Evolutionary conservation across 1,284 basidiomycete genomes (phyloP).

Genomic region (Cerrena zonata): DNA sequence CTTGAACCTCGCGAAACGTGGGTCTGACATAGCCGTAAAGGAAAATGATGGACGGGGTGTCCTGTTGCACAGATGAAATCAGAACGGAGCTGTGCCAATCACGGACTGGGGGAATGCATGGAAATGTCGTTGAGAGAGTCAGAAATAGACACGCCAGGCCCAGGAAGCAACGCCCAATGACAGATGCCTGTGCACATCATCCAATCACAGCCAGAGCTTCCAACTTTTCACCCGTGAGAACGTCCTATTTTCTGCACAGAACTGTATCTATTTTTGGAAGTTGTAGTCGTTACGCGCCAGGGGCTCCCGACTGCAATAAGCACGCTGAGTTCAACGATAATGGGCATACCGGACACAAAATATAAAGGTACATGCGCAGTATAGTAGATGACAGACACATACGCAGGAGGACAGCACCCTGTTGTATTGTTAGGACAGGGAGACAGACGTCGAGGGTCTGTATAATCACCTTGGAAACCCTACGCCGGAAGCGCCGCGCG

Average conservation of each 20-base stretch:
- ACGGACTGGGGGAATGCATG: no score
- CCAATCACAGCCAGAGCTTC: not conserved
- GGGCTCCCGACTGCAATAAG: no score
- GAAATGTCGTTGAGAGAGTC: no score
- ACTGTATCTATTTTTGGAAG: not conserved
- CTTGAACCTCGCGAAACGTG: constrained; percentile 81
- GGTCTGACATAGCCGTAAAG: constrained; percentile 57
- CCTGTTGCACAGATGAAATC: not conserved
- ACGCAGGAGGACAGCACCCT: not conserved
- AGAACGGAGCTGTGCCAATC: no score
- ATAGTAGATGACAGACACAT: not conserved
- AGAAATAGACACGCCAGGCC: no score
- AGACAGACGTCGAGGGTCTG: not conserved
- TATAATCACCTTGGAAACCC: not conserved
- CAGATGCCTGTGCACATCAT: no score
- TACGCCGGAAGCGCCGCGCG: not conserved
- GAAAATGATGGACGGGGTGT: not conserved
- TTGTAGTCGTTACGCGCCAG: no score
- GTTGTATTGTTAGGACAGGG: not conserved
- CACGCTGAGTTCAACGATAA: no score
- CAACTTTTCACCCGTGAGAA: not conserved
- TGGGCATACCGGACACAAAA: no score
- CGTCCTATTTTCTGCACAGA: not conserved
- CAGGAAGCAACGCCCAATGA: no score
- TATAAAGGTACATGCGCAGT: not conserved